phyloP scores from a whole-genome alignment of 106 monocot genomes.

The Apostasia shenzhenica region DNA sequence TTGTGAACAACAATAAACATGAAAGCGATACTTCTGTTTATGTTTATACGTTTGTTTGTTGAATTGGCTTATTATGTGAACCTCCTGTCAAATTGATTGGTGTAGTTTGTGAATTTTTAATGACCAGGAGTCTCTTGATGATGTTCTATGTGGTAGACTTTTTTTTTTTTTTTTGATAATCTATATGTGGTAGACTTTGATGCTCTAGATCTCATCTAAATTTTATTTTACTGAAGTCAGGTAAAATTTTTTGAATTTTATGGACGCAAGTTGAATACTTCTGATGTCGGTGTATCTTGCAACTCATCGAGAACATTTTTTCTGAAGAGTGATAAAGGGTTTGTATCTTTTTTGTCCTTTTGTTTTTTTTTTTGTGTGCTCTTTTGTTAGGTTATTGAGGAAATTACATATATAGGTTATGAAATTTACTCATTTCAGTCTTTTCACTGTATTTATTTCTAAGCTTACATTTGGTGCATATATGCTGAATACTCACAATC shows the following conservation, averaged over 20 bases:
- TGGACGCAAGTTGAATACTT: slow-evolving; percentile 81
- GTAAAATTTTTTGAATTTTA: slow-evolving; percentile 87
- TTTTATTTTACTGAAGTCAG: slow-evolving; percentile 24
- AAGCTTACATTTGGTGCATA: background rate
- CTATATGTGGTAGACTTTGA: background rate
- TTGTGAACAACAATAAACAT: no score
- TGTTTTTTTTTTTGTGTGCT: background rate
- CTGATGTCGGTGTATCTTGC: slow-evolving; percentile 86
- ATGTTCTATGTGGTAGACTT: no score
- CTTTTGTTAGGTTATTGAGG: background rate
- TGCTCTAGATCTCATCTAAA: background rate
- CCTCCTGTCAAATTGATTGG: no score
- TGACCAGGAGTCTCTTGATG: no score
- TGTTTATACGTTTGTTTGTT: no score
- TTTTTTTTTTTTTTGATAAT: background rate
- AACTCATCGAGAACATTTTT: slow-evolving; percentile 51
- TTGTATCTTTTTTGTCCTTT: slow-evolving; percentile 1
- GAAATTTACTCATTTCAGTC: background rate
- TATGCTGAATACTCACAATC: background rate
- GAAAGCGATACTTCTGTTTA: no score
- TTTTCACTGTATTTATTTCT: slow-evolving; percentile 4
- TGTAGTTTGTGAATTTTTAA: no score
- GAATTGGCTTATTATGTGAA: no score
- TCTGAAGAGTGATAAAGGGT: slow-evolving; percentile 72
- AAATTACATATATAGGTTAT: background rate